These are phyloP conservation scores for Mycena crocata DNA, from an alignment of 768 basidiomycete genomes.

Conservation along the genomic window DNA sequence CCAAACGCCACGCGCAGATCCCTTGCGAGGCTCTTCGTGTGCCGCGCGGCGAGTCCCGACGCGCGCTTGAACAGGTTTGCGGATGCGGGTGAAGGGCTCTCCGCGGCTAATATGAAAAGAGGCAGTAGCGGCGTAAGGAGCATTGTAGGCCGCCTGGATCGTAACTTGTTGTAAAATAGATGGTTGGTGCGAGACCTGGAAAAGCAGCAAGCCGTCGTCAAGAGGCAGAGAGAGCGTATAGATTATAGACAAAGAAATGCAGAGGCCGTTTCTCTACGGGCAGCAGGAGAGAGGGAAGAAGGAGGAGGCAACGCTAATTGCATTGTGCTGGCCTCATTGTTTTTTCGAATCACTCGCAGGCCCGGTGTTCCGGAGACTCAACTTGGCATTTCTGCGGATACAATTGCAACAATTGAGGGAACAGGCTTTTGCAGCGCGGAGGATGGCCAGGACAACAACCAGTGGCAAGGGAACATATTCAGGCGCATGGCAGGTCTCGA, in stretches of 20 bases:
- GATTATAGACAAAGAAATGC: neutral
- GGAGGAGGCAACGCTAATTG: conserved; percentile 12
- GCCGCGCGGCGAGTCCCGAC: conserved; percentile 66
- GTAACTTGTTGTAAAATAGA: neutral
- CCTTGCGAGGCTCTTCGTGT: conserved; percentile 70
- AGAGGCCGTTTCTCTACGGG: neutral
- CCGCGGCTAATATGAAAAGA: conserved; percentile 28
- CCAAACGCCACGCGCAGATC: conserved; percentile 78
- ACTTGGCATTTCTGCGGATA: neutral
- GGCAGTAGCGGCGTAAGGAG: conserved; percentile 40
- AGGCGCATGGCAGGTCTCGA: too few relatives aligned
- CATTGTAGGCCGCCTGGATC: conserved; percentile 21
- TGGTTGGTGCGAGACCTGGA: neutral
- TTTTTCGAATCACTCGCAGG: neutral
- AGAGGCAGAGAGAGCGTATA: neutral
- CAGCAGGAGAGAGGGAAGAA: conserved; percentile 38
- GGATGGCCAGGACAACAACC: conserved; percentile 8
- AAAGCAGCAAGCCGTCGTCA: conserved; percentile 9
- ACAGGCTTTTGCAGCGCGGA: neutral
- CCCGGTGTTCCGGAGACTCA: neutral
- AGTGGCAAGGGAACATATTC: conserved; percentile 25
- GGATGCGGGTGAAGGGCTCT: neutral
- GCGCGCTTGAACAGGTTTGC: conserved; percentile 52
- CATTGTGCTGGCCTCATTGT: conserved; percentile 24
- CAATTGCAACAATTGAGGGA: neutral